Base-by-base conservation (phyloP, 2,329 filamentous ascomycete species). In the Aspergillus terreus region DNA sequence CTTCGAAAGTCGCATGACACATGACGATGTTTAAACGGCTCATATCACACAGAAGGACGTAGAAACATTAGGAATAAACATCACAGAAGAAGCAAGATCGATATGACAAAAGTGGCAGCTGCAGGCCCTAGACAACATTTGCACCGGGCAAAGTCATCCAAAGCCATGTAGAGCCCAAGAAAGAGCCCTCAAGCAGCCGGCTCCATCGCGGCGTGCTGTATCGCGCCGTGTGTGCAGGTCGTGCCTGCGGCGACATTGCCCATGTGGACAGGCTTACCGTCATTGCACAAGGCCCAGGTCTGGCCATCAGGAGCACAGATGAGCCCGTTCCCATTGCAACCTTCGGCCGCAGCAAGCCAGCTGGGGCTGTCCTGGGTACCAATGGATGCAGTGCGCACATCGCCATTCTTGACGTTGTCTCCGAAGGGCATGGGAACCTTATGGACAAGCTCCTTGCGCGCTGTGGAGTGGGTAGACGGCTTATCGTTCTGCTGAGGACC, bases 241-340 rank as follows among this genome's bases (percentile, higher is more conserved):
- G 66, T 74, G 6, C 71, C 71, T 4, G 64, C 53, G 23, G 71
- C 69, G 10, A 74, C 71, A 21, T 58, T 45, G 4, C 71, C 71
- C 71, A 74, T 74, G 53, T 58, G 59, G 40, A 69, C 48, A 5
- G 67, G 61, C 0, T 38, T 47, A n/a, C 62, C 63, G 45, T 65
- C 51, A 44, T 55, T 55, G 58, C 70, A 73, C 51, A 71, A 59
- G 14, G 65, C 68, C 63, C 69, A 74, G 17, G 60, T 54, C 2
- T 46, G 56, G 4, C 65, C 70, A 44, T 67, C 61, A 0, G 59
- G 53, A 14, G 65, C 59, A 48, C 71, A 74, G 21, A 68, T 53
- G 35, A 73, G 64, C 6, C 63, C 60, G 2, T 69, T 69, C 7
- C 61, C 53, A 1, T 35, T 51, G 52, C 68, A 70, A 15, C 55